Conservation (phyloP, 768 basidiomycete species). For the Russula sp. region DNA sequence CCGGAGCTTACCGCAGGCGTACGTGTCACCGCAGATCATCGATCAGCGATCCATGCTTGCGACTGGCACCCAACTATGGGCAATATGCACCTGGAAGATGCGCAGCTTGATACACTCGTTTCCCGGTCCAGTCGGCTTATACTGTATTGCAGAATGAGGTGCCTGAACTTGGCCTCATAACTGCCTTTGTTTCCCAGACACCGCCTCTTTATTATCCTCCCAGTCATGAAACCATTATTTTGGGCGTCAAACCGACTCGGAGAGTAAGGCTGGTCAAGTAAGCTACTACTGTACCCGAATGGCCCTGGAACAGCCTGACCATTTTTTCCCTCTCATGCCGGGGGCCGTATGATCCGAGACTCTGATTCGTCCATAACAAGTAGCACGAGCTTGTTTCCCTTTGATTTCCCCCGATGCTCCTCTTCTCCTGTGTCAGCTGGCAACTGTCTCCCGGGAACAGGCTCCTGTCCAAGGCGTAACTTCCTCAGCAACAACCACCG, state of each 20-base stretch:
- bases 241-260: neutral
- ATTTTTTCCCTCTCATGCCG: neutral
- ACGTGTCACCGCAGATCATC: constrained; percentile 6
- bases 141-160: neutral
- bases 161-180: constrained; percentile 16
- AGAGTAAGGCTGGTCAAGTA: neutral
- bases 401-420: neutral
- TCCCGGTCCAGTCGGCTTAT: constrained; percentile 16
- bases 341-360: neutral
- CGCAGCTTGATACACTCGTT: too few relatives aligned
- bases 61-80: neutral
- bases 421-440: neutral
- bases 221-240: constrained; percentile 7
- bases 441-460: neutral
- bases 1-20: constrained; percentile 7
- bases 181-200: constrained; percentile 6
- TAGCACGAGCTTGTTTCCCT: neutral
- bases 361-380: neutral
- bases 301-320: neutral
- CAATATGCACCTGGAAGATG: neutral
- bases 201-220: neutral
- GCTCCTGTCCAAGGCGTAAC: neutral
- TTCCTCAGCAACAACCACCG: neutral
- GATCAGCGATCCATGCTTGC: neutral
- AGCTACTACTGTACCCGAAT: constrained; percentile 20